Evolutionary conservation across 441 rosid genomes (phyloP).

Genomic region (Erodium texanum): DNA sequence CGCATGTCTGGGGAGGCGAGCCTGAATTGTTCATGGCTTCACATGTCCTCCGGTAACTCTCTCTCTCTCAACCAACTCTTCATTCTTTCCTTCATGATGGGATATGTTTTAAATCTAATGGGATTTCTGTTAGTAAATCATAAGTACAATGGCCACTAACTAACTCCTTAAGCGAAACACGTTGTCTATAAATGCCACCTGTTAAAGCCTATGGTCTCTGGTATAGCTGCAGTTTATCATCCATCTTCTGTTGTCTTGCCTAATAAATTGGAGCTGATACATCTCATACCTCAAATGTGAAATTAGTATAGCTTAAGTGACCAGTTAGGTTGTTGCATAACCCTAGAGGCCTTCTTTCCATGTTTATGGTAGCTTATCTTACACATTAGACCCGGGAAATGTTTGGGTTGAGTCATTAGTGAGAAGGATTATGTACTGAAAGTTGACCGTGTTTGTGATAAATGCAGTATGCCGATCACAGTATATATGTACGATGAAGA

Average conservation of each 20-base stretch:
- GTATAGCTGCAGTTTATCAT: not conserved
- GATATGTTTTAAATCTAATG: not conserved
- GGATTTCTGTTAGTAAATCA: not conserved
- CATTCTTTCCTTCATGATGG: not conserved
- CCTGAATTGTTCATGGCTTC: conserved; percentile 95
- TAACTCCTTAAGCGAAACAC: not conserved
- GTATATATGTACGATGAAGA: conserved; percentile 63
- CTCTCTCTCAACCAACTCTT: not conserved
- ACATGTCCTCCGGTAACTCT: conserved; percentile 62
- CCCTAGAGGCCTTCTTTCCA: not conserved
- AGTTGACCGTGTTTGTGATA: not conserved
- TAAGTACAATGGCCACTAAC: not conserved
- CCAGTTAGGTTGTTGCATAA: not conserved
- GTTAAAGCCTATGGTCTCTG: not conserved
- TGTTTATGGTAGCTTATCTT: not conserved
- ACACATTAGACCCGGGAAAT: too few species aligned
- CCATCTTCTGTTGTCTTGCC: not conserved
- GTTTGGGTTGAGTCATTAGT: too few species aligned
- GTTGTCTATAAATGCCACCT: not conserved
- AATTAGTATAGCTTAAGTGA: not conserved
- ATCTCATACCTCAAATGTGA: not conserved
- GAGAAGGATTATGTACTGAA: too few species aligned
- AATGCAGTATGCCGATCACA: conserved; percentile 73
- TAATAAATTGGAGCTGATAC: not conserved
- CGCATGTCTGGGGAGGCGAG: conserved; percentile 95